Base-by-base conservation (phyloP, 768 basidiomycete species). In the Podaxis pistillaris region DNA sequence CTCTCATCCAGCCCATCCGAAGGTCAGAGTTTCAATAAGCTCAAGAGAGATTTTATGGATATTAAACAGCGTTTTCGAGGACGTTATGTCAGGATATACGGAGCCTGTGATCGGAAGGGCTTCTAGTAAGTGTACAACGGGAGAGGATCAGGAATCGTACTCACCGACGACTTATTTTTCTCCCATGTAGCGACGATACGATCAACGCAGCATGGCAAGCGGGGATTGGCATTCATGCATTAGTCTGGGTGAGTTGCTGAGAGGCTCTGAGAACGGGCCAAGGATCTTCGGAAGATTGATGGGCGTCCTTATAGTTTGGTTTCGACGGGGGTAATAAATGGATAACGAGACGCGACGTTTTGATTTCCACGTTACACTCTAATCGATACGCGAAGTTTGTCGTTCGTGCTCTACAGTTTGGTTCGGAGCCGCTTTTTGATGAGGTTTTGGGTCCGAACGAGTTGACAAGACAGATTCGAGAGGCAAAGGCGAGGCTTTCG, bases 351-450 rank as follows among this genome's bases (percentile, higher is more conserved):
- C 80, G 86, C 9, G 79, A 87, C 65, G 71, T 72, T 2, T 78
- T 89, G 52, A 72, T 89, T 44, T 73, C 69, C 22, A 76, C 78
- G 0, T 79, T 89, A 28, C 83, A 82, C 59, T 81, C 82, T 1
- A 89, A 88, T 60, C 78, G 81, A 1, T 86, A 82, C 64, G 87
- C 86, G 15, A 83, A 84, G 64, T 89, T 84, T 58, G 81, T 89
- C 26, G 88, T 86, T 0, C 83, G 87, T 19, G 85, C 75, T 1
- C 72, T 90, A 3, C 88, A 90, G 64, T 90, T 90, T 65, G 89
- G 89, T 36, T 87, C 87, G 0, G 89, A 90, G 67, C 88, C 88
- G 1, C 74, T 90, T 22, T 90, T 72, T 63, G 89, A 90, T 68
- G 60, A 71, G 41, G 89, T 82, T 36, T 73, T 90, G 50, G 68